Conservation (phyloP, 2,329 filamentous ascomycete genomes). For the Phoma sp. region DNA sequence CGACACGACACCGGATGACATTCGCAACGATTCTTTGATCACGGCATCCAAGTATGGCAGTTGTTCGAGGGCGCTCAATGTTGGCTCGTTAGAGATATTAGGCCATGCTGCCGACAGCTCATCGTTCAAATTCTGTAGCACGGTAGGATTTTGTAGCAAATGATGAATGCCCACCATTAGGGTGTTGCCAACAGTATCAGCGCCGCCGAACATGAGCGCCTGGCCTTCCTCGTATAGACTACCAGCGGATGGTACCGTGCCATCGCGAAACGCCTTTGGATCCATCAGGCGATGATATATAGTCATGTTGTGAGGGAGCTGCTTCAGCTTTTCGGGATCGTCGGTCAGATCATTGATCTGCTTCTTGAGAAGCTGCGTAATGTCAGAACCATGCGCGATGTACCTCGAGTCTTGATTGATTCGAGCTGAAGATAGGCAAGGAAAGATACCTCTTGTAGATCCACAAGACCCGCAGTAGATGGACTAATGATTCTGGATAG, state of each 20-base stretch:
- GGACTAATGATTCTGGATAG: conserved; percentile 47
- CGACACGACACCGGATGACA: conserved; percentile 43
- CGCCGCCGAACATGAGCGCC: conserved; percentile 55
- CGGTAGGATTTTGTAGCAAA: conserved; percentile 44
- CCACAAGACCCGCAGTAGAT: conserved; percentile 46
- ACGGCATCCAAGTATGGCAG: conserved; percentile 43
- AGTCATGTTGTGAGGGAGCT: conserved; percentile 46
- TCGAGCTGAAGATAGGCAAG: no score
- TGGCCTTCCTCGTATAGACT: conserved; percentile 54
- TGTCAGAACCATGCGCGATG: background rate
- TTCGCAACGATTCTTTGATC: conserved; percentile 50
- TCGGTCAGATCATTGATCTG: conserved; percentile 42
- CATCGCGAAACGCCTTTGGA: conserved; percentile 39
- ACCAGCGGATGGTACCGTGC: conserved; percentile 37
- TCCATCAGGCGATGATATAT: conserved; percentile 48
- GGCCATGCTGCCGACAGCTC: conserved; percentile 51
- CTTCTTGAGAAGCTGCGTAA: conserved; percentile 30
- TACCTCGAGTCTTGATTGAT: no score
- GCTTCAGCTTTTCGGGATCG: conserved; percentile 39
- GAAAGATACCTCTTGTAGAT: conserved; percentile 39
- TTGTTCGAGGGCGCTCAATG: conserved; percentile 44
- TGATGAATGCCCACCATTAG: conserved; percentile 52
- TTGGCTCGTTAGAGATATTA: conserved; percentile 32
- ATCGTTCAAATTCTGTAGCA: conserved; percentile 43
- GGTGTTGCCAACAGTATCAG: conserved; percentile 53